Evolutionary conservation across 2,329 filamentous ascomycete species (phyloP).

Genomic region (Verticillium dahliae): DNA sequence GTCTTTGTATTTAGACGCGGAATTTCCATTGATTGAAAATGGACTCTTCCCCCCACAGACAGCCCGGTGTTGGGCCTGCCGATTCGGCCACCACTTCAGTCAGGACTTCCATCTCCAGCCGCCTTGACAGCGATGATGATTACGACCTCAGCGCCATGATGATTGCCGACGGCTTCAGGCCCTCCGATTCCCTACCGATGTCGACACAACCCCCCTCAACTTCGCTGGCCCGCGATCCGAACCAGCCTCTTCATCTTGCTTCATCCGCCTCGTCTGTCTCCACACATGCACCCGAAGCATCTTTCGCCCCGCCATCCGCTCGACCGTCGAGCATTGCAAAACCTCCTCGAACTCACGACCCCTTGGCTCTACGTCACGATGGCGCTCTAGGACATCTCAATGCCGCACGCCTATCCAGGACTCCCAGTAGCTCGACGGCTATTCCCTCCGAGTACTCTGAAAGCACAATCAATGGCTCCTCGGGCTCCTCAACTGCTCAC

Average conservation of each 20-base stretch:
- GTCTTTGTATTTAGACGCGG: background rate
- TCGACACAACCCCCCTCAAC: slow-evolving; percentile 9
- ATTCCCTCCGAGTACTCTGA: slow-evolving; percentile 38
- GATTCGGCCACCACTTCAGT: slow-evolving; percentile 35
- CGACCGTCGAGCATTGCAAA: slow-evolving; percentile 52
- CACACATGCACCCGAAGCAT: slow-evolving; percentile 9
- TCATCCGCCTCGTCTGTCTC: background rate
- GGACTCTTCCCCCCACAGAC: slow-evolving; percentile 31
- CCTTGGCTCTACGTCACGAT: slow-evolving; percentile 46
- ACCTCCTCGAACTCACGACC: slow-evolving; percentile 39
- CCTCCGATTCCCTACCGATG: slow-evolving; percentile 11
- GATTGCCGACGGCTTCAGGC: slow-evolving; percentile 47
- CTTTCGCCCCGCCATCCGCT: slow-evolving; percentile 16
- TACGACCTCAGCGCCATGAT: slow-evolving; percentile 43
- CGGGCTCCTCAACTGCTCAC: slow-evolving; percentile 77
- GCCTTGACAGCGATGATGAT: slow-evolving; percentile 31
- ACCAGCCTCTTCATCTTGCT: background rate
- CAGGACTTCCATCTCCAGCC: slow-evolving; percentile 23
- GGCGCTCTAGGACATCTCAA: slow-evolving; percentile 18
- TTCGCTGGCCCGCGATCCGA: slow-evolving; percentile 1
- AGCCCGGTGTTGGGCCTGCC: slow-evolving; percentile 32
- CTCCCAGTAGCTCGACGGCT: slow-evolving; percentile 26
- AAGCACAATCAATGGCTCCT: slow-evolving; percentile 63
- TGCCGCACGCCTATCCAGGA: slow-evolving; percentile 12
- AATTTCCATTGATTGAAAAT: slow-evolving; percentile 19